Percentiles rank a stretch among this genome's conserved stretches.
Conservation (phyloP, 805 yeast species). For the Myxozyma nipponensis region DNA sequence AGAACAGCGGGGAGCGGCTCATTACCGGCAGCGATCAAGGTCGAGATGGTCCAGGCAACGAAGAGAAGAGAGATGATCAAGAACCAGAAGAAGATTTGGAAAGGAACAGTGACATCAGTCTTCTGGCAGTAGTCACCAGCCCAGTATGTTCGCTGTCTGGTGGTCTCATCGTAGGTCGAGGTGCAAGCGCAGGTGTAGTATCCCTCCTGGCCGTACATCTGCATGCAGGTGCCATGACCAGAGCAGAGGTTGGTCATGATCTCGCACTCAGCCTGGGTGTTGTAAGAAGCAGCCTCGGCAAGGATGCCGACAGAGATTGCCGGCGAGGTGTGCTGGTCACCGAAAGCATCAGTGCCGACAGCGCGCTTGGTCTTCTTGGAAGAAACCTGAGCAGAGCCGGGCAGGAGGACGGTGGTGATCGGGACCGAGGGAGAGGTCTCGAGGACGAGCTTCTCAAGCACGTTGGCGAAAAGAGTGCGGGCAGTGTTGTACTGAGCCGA, state of each 20-base stretch:
- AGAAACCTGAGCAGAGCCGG: slow-evolving; percentile 10
- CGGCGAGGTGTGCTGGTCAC: slow-evolving; percentile 27
- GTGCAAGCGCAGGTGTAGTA: slow-evolving; percentile 38
- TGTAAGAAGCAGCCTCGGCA: slow-evolving; percentile 25
- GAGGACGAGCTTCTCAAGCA: slow-evolving; percentile 25
- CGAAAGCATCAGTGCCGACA: slow-evolving; percentile 19
- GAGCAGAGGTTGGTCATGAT: slow-evolving; percentile 37
- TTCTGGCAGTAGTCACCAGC: slow-evolving; percentile 57
- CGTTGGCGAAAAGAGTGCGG: slow-evolving; percentile 23
- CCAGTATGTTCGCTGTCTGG: slow-evolving; percentile 37
- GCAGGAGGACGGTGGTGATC: slow-evolving; percentile 26
- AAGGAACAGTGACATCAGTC: slow-evolving; percentile 61
- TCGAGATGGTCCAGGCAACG: slow-evolving; percentile 46
- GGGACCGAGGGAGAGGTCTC: slow-evolving; percentile 27
- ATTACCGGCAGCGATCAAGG: slow-evolving; percentile 48
- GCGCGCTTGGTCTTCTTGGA: slow-evolving; percentile 29
- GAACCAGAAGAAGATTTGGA: slow-evolving; percentile 65
- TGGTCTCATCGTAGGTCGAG: slow-evolving; percentile 32
- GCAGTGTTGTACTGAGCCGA: slow-evolving; percentile 24
- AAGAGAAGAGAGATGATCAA: slow-evolving; percentile 37
- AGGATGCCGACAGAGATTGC: slow-evolving; percentile 26
- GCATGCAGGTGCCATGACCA: slow-evolving; percentile 40
- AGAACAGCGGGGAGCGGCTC: slow-evolving; percentile 62
- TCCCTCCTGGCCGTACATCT: slow-evolving; percentile 30
- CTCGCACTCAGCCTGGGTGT: slow-evolving; percentile 36